These are phyloP conservation scores for Sphagnum magellanicum DNA, from an alignment of 228 moss, liverwort and hornwort species.

Conservation along the genomic window DNA sequence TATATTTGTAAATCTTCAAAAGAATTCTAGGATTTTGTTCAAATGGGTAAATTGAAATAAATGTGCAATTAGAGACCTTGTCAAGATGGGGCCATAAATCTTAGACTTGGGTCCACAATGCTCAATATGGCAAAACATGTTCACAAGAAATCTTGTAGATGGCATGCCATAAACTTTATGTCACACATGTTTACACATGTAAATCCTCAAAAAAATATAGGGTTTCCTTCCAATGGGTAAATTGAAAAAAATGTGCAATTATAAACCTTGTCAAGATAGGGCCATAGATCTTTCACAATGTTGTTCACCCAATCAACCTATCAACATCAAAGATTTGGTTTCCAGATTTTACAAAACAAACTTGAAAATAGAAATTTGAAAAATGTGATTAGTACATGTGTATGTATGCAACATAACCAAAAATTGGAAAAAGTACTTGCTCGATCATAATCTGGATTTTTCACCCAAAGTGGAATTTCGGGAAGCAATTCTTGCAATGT, in stretches of 20 bases:
- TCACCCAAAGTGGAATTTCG: slow-evolving; percentile 96
- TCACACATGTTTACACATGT: no score
- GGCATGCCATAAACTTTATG: slow-evolving; percentile 33
- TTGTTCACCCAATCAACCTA: slow-evolving; percentile 99
- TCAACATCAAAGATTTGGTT: no score
- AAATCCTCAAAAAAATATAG: no score
- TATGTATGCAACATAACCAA: no score
- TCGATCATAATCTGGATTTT: slow-evolving; percentile 96
- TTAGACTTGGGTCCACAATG: slow-evolving; percentile 77
- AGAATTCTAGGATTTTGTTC: no score
- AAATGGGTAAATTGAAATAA: no score
- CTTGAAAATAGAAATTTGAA: no score
- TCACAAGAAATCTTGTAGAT: slow-evolving; percentile 83
- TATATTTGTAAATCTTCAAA: no score
- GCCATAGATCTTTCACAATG: slow-evolving; percentile 88
- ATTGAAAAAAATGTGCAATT: no score
- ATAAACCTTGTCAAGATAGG: slow-evolving; percentile 13
- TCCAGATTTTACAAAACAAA: no score
- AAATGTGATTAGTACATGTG: no score
- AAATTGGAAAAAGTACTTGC: slow-evolving; percentile 13
- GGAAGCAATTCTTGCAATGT: slow-evolving; percentile 56
- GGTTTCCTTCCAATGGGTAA: no score
- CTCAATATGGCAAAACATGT: slow-evolving; percentile 67
- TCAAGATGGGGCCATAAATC: slow-evolving; percentile 48
- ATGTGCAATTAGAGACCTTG: slow-evolving; percentile 47